phyloP scores from a whole-genome alignment of 2,329 filamentous ascomycete species.

The Fusarium sp. region DNA sequence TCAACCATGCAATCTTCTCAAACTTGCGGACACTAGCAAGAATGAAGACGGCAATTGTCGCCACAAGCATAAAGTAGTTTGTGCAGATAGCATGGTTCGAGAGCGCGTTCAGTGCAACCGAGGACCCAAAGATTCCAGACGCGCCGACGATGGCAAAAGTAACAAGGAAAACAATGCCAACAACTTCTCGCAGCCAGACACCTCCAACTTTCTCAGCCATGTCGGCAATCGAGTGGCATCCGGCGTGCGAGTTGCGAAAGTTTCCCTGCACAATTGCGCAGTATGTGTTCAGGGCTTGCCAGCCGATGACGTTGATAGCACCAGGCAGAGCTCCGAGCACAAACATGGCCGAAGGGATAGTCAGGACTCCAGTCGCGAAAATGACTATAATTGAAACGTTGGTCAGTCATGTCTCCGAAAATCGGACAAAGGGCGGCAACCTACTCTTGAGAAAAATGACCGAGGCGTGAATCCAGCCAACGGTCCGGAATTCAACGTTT shows the following conservation, averaged over 20 bases:
- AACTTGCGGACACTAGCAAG: conserved; percentile 68
- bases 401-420: not conserved
- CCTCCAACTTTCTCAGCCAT: conserved; percentile 70
- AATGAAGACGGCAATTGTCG: conserved; percentile 60
- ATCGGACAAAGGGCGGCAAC: not conserved
- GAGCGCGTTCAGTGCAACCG: conserved; percentile 63
- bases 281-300: conserved; percentile 56
- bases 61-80: conserved; percentile 60
- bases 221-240: conserved; percentile 51
- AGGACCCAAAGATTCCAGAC: conserved; percentile 59
- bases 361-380: conserved; percentile 58
- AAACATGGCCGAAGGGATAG: conserved; percentile 57
- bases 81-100: conserved; percentile 45
- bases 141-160: conserved; percentile 68
- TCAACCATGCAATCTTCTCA: conserved; percentile 71
- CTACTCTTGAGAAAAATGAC: conserved; percentile 60
- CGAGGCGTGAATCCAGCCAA: conserved; percentile 60
- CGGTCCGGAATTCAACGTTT: conserved; percentile 60
- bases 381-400: conserved; percentile 46
- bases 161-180: conserved; percentile 67
- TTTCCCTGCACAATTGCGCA: conserved; percentile 55
- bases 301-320: conserved; percentile 56
- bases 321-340: conserved; percentile 57
- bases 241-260: conserved; percentile 53
- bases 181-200: conserved; percentile 61